Evolutionary conservation across 2,329 filamentous ascomycete species (phyloP).

Genomic region (Chlorencoelia australis): DNA sequence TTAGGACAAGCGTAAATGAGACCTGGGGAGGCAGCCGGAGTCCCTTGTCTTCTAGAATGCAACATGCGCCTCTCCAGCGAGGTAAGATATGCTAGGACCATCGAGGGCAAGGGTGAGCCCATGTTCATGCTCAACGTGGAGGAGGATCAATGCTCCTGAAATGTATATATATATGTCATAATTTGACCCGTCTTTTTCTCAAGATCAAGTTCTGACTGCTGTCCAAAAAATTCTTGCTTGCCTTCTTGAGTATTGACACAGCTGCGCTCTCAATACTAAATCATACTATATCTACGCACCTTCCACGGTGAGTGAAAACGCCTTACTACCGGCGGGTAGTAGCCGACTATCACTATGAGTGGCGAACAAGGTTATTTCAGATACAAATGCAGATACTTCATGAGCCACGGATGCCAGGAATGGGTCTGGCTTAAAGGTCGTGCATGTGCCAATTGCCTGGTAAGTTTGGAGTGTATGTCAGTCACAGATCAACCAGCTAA

Average conservation of each 20-base stretch:
- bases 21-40: no score
- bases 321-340: conserved; percentile 26
- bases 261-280: neutral
- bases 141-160: no score
- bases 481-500: conserved; percentile 7
- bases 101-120: no score
- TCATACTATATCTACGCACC: conserved; percentile 9
- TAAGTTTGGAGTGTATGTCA: conserved; percentile 31
- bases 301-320: conserved; percentile 16
- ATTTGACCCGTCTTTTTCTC: no score
- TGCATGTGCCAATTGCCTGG: conserved; percentile 39
- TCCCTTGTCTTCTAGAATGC: no score
- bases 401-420: conserved; percentile 40
- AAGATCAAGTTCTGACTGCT: no score
- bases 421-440: conserved; percentile 45
- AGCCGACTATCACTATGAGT: conserved; percentile 22
- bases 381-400: conserved; percentile 46
- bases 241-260: neutral
- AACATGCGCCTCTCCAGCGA: no score
- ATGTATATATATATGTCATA: no score
- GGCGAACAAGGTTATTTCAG: conserved; percentile 33
- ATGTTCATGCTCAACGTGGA: no score
- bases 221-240: no score
- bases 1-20: no score
- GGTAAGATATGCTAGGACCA: no score